Evolutionary conservation across 1,284 basidiomycete species (phyloP), one percentile per base, ranked within the genome.

Genomic region (Tilletiaria anomala): DNA sequence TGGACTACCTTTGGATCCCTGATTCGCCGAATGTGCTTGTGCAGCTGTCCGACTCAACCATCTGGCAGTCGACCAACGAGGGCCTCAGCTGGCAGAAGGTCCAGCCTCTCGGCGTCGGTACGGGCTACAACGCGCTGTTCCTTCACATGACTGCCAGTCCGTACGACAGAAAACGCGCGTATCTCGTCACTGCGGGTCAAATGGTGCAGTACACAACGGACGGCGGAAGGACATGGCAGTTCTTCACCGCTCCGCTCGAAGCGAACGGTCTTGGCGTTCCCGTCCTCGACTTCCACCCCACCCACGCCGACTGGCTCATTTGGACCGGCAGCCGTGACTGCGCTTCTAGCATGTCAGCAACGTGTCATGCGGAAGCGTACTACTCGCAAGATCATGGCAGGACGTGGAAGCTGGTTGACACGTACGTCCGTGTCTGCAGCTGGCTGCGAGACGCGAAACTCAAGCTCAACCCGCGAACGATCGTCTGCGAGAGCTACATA

Each of bases 51-150:
- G 84, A 94, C 58, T 72, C 78, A 46, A 75, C 76, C 0, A 74
- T 94, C 42, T 96, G 84, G 83, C 86, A 93, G 70, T 93, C 87
- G 1, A 76, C 76, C 59, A 94, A 89, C 65, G 89, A 97, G 67
- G 91, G 91, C 1, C 88, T 84, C 67, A 80, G 79, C 0, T 97
- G 89, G 89, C 74, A 74, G 39, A 78, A 78, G 51, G 52, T 61
- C 26, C 17, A 43, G 32, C 33, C 37, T 26, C 14, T 32, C 19
- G 38, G 31, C 4, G 38, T 24, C 6, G 38, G 29, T n/a, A 12
- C 6, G 15, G 31, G 38, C 2, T 19, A 8, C 26, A 29, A 39
- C 29, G 36, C 23, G 3, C 75, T 72, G 3, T 84, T 91, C 70
- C 71, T 94, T 29, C 78, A 76, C 0, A 81, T 96, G 70, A 82